Evolutionary conservation across 305 asterid genomes (phyloP), one percentile per base, ranked within the genome.

Genomic region (Fraxinus ornus): DNA sequence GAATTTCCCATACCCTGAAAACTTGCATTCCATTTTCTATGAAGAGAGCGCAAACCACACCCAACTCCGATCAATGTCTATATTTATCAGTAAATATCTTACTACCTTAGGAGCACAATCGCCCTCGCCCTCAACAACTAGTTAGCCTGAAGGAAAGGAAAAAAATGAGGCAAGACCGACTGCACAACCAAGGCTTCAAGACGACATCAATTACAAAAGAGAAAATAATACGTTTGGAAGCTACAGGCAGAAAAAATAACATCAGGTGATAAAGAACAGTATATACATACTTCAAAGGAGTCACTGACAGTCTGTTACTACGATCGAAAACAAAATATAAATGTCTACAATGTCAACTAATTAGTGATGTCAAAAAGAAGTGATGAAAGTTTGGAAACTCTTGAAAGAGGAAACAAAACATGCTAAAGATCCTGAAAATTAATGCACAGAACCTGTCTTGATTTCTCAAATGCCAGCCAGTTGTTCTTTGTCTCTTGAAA

Each of bases 301-400:
- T 30, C 9, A 70, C 75, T 70, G 21, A 70, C 3, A 30, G 3
- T 28, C 39, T 70, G 24, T 70, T 70, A 7, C 24, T 70, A 13
- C 41, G 24, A 5, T 13, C 10, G 4, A 32, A 70, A 70, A 70
- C 75, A 28, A 70, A 30, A 32, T 30, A 70, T 70, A 70, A 70
- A 70, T 32, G 41, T 70, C 39, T 30, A 13, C 75, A 70, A 70
- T 70, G 41, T 70, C 39, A 15, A 4, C 75, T 70, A 70, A 70
- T 28, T 30, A 70, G 41, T 70, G 75, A 30, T 70, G 75, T 70
- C 39, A 70, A 70, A 70, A 28, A 70, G 21, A 70, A 70, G 75
- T 70, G 75, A 30, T 70, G 75, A 70, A 70, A 30, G 12, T 1
- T 70, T 33, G 75, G 36, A 70, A 70, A 30, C 75, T 30, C 41